A percentile compares a stretch with the other conserved stretches of the same genome.
phyloP scores from a whole-genome alignment of 2,329 filamentous ascomycete species.

The Fusarium agapanthi region DNA sequence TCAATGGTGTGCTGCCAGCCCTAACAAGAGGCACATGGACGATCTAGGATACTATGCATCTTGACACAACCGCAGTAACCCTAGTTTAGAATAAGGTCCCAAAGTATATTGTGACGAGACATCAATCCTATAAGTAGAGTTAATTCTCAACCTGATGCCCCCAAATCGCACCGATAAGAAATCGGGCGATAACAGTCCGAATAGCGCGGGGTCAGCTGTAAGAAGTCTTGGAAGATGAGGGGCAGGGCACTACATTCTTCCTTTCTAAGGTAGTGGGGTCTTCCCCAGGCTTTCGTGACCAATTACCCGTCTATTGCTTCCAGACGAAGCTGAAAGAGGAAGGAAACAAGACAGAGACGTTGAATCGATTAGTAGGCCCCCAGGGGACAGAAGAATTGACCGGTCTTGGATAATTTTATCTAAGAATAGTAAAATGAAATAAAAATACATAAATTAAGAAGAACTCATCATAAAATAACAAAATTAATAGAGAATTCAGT shows the following conservation, averaged over 20 bases:
- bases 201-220: constrained; percentile 22
- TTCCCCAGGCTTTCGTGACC: constrained; percentile 12
- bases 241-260: not conserved
- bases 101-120: not conserved
- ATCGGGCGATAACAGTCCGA: constrained; percentile 14
- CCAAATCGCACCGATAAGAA: constrained; percentile 16
- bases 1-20: not conserved
- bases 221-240: constrained; percentile 25
- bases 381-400: too few relatives aligned
- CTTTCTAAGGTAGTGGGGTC: constrained; percentile 3
- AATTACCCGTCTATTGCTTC: not conserved
- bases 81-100: not conserved
- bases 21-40: constrained; percentile 2
- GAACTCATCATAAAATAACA: too few relatives aligned
- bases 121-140: not conserved
- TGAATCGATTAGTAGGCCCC: not conserved
- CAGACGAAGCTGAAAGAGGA: constrained; percentile 14
- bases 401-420: too few relatives aligned
- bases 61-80: not conserved
- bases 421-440: too few relatives aligned
- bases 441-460: too few relatives aligned
- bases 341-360: constrained; percentile 15
- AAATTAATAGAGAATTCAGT: too few relatives aligned
- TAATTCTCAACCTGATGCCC: not conserved
- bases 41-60: not conserved